Evolutionary conservation across 2,329 filamentous ascomycete species (phyloP), one percentile per base, ranked within the genome.

Genomic region (Aureobasidium lini): DNA sequence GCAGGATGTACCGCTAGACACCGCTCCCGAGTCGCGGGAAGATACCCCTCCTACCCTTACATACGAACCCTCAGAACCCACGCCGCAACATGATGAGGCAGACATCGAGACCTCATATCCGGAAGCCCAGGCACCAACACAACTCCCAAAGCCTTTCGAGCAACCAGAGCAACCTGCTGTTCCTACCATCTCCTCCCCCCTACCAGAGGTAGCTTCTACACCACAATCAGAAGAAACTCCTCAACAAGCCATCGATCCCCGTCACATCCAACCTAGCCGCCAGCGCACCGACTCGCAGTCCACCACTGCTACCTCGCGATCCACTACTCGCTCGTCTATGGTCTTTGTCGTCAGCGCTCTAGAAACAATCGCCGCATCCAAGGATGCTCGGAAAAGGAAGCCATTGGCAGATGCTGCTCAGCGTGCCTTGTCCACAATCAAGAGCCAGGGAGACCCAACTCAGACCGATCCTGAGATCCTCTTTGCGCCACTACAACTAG

Each of bases 321-420:
- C 79, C 68, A 68, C 69, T 13, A 87, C 84, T 67, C 88, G 95
- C 79, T 95, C 88, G 81, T 97, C 94, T 66, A 86, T 95, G 69
- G 92, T 96, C 68, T 99, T 99, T 72, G 90, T 99, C 68, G 86
- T 95, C 69, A 92, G 89, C 69, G 93, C 94, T 40, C 78, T 99
- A 71, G 94, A 96, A 79, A 87, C 86, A 71, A 96, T 99, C 70
- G 89, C 89, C 62, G 83, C 87, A 59, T 95, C 92, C 48, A 95
- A 93, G 76, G 93, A 99, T 77, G 91, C 92, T 56, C 84, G 88
- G 72, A 89, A 86, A 75, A 91, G 86, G 72, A 94, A 91, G 73
- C 86, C 90, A 69, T 81, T 99, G 42, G 85, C 84, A 63, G 91
- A 96, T 62, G 82, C 90, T 39, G 86, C 91, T 59, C 87, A 91